Conservation (phyloP, 108 stramenopile species). For the Cyclotella choctawhatcheeana region DNA sequence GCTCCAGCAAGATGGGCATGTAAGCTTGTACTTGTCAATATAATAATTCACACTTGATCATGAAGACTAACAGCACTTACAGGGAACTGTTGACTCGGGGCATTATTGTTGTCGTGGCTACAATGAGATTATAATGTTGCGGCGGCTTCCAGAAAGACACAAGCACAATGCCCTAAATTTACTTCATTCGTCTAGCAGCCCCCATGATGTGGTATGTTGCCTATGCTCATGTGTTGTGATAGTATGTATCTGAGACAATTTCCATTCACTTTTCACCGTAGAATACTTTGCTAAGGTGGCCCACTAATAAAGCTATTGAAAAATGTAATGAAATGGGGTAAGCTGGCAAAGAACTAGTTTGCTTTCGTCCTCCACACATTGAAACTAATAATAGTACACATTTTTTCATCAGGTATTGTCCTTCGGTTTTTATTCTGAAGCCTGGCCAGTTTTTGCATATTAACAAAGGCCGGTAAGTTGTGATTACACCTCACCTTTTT, state of each 20-base stretch:
- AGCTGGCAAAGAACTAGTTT: no score
- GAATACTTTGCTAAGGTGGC: constrained; percentile 73
- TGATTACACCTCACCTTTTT: no score
- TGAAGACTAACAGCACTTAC: no score
- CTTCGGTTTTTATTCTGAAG: constrained; percentile 83
- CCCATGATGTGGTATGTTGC: constrained; percentile 64
- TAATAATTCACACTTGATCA: no score
- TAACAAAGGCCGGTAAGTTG: constrained; percentile 89
- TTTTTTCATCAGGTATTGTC: constrained; percentile 86
- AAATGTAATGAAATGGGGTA: constrained; percentile 75
- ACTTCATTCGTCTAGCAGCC: constrained; percentile 62
- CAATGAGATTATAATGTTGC: constrained; percentile 87
- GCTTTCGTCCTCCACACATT: no score
- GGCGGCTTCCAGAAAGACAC: constrained; percentile 77
- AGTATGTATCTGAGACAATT: no score
- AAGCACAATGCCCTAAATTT: constrained; percentile 67
- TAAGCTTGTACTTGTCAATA: no score
- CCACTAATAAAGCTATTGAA: constrained; percentile 57
- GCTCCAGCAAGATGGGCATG: constrained; percentile 85
- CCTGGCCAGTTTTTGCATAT: constrained; percentile 89
- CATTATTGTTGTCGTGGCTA: constrained; percentile 76
- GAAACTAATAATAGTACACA: no score
- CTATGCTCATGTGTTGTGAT: not conserved
- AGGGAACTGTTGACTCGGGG: constrained; percentile 89
- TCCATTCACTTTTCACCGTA: no score